phyloP scores from a whole-genome alignment of 1,284 basidiomycete species.

The Ganoderma lucidum region DNA sequence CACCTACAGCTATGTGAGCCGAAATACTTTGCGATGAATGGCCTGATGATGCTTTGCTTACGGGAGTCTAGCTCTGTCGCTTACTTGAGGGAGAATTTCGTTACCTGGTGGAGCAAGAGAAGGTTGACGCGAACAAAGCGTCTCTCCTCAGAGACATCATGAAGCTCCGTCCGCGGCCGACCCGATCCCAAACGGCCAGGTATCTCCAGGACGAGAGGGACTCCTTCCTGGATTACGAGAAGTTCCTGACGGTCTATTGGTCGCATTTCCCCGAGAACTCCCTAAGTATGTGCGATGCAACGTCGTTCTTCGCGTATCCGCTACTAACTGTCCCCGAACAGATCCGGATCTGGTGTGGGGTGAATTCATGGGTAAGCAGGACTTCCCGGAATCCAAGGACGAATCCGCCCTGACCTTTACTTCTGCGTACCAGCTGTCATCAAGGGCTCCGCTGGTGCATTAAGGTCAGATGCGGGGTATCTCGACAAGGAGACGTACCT shows the following conservation, averaged over 20 bases:
- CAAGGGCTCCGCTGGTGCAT: constrained; percentile 65
- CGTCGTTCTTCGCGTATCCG: too few relatives aligned
- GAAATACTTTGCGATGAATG: not conserved
- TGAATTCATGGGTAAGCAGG: constrained; percentile 64
- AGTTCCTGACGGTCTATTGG: constrained; percentile 68
- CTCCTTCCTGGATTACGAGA: constrained; percentile 55
- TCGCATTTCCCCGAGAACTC: constrained; percentile 62
- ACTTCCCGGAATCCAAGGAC: not conserved
- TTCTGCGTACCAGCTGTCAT: constrained; percentile 59
- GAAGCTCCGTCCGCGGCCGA: not conserved
- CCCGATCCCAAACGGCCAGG: not conserved
- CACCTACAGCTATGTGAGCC: constrained; percentile 63
- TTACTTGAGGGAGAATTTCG: constrained; percentile 52
- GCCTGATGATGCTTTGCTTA: too few relatives aligned
- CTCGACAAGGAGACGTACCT: constrained; percentile 57
- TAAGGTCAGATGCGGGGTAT: constrained; percentile 45
- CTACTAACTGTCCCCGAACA: constrained; percentile 34
- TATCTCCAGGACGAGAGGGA: not conserved
- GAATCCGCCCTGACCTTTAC: not conserved
- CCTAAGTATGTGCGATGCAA: constrained; percentile 42
- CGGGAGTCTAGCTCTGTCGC: constrained; percentile 55
- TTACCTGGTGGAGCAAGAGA: not conserved
- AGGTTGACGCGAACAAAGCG: not conserved
- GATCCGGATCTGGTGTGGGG: constrained; percentile 71
- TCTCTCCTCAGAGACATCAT: not conserved